Evolutionary conservation across 2,329 filamentous ascomycete species (phyloP), one percentile per base, ranked within the genome.

Genomic region (Pestalotiopsis sp.): DNA sequence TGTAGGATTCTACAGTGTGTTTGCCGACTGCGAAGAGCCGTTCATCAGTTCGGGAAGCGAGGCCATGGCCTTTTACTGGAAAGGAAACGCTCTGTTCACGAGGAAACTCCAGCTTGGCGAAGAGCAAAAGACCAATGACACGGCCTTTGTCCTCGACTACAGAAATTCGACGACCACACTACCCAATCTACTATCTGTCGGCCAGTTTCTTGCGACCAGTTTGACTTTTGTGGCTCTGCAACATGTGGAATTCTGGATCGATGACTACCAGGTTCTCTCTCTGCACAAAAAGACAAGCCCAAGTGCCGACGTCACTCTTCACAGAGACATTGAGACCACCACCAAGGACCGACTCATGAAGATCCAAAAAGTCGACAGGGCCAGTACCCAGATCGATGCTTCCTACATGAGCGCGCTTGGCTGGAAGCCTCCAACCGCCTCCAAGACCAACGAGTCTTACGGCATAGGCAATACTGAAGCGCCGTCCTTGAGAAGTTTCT

Each of bases 1-100:
- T 73, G 96, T 99, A 39, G 96, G 96, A 2, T 99, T 99, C 83
- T 99, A 99, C 85, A 97, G 93, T 79, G 95, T 98, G 52, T 99
- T 99, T 79, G 93, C 96, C 70, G 96, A 99, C 79, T 99, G 95
- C 78, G 97, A 99, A 80, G 94, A 98, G 74, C 96, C 96, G 0
- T 98, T 99, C 77, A 93, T 99, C 72, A 96, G 94, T 73, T 98
- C 95, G 0, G 96, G 96, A 0, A 89, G 87, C 71, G 91, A 97
- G 80, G 95, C 94, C 49, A 98, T 99, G 93, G 95, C 95, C 0
- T 99, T 99, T 78, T 99, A 98, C 83, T 99, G 96, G 97, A 98
- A 98, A 80, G 95, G 93, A n/a, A 98, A 98, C 79, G 93, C 94
- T 4, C 87, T 99, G 1, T 98, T 97, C 79, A 99, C 97, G 27